phyloP scores from a whole-genome alignment of 2,329 filamentous ascomycete genomes.

The Penicillium sp. region DNA sequence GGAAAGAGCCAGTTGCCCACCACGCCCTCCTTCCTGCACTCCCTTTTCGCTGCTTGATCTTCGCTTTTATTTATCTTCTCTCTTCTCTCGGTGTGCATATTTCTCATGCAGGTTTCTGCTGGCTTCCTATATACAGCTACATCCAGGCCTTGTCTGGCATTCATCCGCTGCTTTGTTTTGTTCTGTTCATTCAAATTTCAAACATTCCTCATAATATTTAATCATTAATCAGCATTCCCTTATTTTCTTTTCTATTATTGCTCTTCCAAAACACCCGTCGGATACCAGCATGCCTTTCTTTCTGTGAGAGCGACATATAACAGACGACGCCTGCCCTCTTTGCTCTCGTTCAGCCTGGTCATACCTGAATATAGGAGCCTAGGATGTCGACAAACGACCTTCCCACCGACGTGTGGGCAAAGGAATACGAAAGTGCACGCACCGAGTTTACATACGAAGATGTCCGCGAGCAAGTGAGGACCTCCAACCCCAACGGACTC shows the following conservation, averaged over 20 bases:
- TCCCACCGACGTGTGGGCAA: constrained; percentile 3
- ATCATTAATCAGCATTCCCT: too few relatives aligned
- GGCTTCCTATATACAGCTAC: too few relatives aligned
- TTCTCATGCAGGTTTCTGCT: not conserved
- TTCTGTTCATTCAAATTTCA: too few relatives aligned
- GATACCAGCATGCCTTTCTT: not conserved
- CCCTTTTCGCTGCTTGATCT: not conserved
- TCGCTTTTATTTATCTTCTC: not conserved
- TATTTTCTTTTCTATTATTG: too few relatives aligned
- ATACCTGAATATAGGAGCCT: too few relatives aligned
- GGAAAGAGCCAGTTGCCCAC: too few relatives aligned
- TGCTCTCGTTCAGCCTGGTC: not conserved
- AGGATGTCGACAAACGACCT: not conserved
- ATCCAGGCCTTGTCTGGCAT: too few relatives aligned
- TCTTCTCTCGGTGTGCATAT: not conserved
- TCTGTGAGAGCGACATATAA: not conserved
- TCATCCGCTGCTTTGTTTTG: too few relatives aligned
- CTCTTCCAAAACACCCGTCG: not conserved
- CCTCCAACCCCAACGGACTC: constrained; percentile 15
- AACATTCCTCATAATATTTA: too few relatives aligned
- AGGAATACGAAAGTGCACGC: constrained; percentile 2
- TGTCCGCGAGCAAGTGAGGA: constrained; percentile 12
- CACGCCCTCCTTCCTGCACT: too few relatives aligned
- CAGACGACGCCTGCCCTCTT: not conserved
- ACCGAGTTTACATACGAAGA: constrained; percentile 10